These are phyloP conservation scores for Boeremia lycopersici DNA, from an alignment of 2,329 filamentous ascomycete species.

Conservation along the genomic window DNA sequence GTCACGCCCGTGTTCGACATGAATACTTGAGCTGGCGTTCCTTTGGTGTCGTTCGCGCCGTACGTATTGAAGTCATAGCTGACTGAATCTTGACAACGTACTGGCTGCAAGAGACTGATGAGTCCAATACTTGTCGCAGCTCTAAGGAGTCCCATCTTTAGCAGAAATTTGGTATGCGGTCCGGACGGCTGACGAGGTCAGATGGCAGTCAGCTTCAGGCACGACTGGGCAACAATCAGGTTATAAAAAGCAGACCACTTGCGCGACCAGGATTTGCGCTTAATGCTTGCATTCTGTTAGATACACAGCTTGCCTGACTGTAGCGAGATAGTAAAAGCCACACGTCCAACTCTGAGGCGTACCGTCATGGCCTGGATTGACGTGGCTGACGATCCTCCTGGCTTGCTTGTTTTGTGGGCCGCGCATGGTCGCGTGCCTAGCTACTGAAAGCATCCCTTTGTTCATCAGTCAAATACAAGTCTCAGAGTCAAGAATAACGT, in stretches of 20 bases:
- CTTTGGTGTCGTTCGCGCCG: neutral
- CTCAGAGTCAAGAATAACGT: too few relatives aligned
- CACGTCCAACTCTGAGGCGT: neutral
- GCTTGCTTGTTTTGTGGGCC: constrained; percentile 4
- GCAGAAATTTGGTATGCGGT: too few relatives aligned
- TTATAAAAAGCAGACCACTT: too few relatives aligned
- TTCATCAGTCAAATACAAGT: neutral
- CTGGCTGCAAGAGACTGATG: too few relatives aligned
- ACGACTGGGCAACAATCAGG: too few relatives aligned
- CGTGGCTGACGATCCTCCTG: neutral
- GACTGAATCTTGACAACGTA: neutral
- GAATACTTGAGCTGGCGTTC: neutral
- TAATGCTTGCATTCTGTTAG: too few relatives aligned
- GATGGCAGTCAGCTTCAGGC: too few relatives aligned
- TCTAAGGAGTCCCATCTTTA: too few relatives aligned
- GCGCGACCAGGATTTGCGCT: too few relatives aligned
- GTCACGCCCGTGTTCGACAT: neutral
- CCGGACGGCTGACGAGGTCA: too few relatives aligned
- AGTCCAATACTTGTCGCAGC: too few relatives aligned
- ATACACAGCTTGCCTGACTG: too few relatives aligned
- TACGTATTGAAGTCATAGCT: neutral
- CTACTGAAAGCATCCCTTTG: neutral
- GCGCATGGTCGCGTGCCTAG: neutral
- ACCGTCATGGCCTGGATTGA: neutral
- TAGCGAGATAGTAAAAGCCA: neutral